Evolutionary conservation across 306 rosid species (phyloP).

Genomic region (Cucurbita pepo): DNA sequence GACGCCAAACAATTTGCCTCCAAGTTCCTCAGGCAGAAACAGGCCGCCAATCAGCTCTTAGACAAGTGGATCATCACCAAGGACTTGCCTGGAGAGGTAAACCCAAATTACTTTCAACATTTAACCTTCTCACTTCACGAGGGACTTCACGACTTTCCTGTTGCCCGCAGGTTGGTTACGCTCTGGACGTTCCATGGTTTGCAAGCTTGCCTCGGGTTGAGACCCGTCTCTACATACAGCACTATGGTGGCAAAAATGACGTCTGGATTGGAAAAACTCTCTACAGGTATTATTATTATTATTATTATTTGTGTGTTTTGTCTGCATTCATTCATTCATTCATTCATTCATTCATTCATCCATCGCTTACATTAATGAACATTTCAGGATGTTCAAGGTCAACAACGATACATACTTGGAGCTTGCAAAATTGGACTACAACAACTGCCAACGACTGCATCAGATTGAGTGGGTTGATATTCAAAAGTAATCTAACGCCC

Average conservation of each 20-base stretch:
- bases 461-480: conserved; percentile 54
- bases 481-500: conserved; percentile 30
- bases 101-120: not conserved
- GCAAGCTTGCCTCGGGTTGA: conserved; percentile 66
- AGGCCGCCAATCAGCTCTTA: conserved; percentile 38
- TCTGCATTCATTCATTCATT: too few relatives aligned
- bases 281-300: conserved; percentile 43
- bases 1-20: conserved; percentile 45
- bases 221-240: conserved; percentile 63
- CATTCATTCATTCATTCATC: too few relatives aligned
- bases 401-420: conserved; percentile 58
- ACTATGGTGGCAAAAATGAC: conserved; percentile 66
- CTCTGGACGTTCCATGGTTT: conserved; percentile 76
- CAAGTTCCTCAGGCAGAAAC: conserved; percentile 42
- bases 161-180: conserved; percentile 42
- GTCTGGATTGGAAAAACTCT: conserved; percentile 97
- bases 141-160: too few relatives aligned
- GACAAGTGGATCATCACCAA: conserved; percentile 90
- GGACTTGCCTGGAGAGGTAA: conserved; percentile 69
- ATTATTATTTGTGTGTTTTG: too few relatives aligned
- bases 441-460: conserved; percentile 64
- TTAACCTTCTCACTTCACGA: too few relatives aligned
- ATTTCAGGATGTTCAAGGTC: conserved; percentile 56
- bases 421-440: conserved; percentile 82
- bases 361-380: not conserved